Conservation (phyloP, 257 asterid species). For the Solanum virginianum region DNA sequence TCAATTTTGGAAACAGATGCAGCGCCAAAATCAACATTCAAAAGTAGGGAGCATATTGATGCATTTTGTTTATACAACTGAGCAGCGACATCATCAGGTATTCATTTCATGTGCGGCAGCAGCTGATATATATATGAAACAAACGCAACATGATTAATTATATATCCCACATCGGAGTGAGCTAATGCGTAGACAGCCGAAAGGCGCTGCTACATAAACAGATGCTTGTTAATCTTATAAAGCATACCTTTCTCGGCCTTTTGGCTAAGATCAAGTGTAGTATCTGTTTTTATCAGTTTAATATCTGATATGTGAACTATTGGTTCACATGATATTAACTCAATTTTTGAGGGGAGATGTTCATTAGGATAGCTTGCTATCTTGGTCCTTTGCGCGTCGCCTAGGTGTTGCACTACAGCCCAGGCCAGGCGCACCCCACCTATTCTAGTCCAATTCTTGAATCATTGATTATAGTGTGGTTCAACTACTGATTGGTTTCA, state of each 20-base stretch:
- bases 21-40: not conserved
- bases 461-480: no score
- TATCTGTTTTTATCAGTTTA: slow-evolving; percentile 21
- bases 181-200: no score
- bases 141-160: no score
- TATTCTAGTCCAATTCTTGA: no score
- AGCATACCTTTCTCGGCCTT: slow-evolving; percentile 30
- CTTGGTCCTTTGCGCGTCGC: not conserved
- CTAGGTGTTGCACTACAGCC: not conserved
- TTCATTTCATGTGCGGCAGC: no score
- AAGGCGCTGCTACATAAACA: not conserved
- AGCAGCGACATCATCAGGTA: no score
- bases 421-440: not conserved
- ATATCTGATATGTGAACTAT: not conserved
- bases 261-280: slow-evolving; percentile 36
- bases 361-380: no score
- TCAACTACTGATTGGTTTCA: no score
- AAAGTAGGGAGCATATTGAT: not conserved
- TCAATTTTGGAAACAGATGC: not conserved
- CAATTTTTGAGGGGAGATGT: not conserved
- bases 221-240: not conserved
- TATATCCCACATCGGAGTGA: no score
- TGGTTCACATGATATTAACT: not conserved
- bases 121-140: no score
- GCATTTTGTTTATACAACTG: no score